Conservation (phyloP, 2,329 filamentous ascomycete genomes). For the Beauveria asiatica region DNA sequence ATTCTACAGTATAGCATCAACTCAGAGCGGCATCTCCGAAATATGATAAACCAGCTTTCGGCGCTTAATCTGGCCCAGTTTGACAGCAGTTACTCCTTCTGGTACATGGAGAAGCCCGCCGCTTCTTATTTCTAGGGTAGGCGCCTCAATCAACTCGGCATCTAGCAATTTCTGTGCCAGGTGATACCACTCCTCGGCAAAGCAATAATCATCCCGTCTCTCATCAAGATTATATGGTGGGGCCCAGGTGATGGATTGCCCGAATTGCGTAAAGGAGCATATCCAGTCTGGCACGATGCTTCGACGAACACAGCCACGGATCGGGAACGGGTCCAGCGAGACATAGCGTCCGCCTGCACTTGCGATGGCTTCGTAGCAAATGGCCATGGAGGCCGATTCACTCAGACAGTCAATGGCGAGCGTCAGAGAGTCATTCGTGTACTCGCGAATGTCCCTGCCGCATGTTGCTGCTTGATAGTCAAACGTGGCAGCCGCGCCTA, state of each 20-base stretch:
- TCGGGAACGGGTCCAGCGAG: not conserved
- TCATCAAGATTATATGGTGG: not conserved
- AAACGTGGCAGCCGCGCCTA: conserved; percentile 13
- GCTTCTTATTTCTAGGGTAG: not conserved
- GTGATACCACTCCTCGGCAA: not conserved
- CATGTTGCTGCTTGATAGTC: conserved; percentile 16
- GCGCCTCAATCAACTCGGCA: not conserved
- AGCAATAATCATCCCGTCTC: not conserved
- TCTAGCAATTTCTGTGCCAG: not conserved
- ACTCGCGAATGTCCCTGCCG: conserved; percentile 15
- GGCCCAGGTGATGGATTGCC: not conserved
- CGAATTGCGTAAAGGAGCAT: not conserved
- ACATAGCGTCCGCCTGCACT: not conserved
- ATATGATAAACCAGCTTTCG: not conserved
- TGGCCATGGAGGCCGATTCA: conserved; percentile 10
- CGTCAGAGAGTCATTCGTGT: conserved; percentile 13
- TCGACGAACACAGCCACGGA: not conserved
- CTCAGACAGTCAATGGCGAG: conserved; percentile 15
- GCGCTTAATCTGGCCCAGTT: not conserved
- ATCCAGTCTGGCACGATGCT: not conserved
- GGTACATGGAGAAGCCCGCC: not conserved
- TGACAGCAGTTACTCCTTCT: not conserved
- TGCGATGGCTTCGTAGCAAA: conserved; percentile 12
- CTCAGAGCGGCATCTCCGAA: not conserved
- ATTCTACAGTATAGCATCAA: not conserved